Percentiles rank a stretch among this genome's conserved stretches.
phyloP scores from a whole-genome alignment of 1,284 basidiomycete genomes.

The Porodaedalea pini region DNA sequence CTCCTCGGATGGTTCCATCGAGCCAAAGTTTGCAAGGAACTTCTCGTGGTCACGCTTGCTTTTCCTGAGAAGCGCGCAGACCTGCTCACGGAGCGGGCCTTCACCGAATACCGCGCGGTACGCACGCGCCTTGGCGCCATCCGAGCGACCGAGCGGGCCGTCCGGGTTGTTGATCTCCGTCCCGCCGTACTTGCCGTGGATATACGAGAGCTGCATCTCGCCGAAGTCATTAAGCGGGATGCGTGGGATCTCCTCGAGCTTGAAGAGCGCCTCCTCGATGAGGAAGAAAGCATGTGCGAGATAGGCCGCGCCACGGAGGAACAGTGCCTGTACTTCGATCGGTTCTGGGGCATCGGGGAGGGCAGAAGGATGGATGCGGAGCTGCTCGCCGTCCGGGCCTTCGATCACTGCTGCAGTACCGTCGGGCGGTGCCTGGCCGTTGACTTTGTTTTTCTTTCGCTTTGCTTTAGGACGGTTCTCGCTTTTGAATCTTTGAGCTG shows the following conservation, averaged over 20 bases:
- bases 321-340: slow-evolving; percentile 76
- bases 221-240: slow-evolving; percentile 54
- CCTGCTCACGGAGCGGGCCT: slow-evolving; percentile 50
- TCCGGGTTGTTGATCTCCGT: slow-evolving; percentile 73
- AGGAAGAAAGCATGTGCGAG: slow-evolving; percentile 70
- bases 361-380: slow-evolving; percentile 60
- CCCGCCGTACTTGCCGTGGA: slow-evolving; percentile 70
- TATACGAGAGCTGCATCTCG: slow-evolving; percentile 68
- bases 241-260: slow-evolving; percentile 64
- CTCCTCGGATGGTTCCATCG: slow-evolving; percentile 44
- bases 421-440: slow-evolving; percentile 60
- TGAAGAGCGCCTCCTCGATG: slow-evolving; percentile 65
- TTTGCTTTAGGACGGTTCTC: slow-evolving; percentile 43
- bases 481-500: slow-evolving; percentile 33
- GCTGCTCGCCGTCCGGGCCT: slow-evolving; percentile 47
- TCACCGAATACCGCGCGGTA: slow-evolving; percentile 58
- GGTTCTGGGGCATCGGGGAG: slow-evolving; percentile 73
- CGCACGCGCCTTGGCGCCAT: slow-evolving; percentile 55
- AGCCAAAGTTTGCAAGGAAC: slow-evolving; percentile 77
- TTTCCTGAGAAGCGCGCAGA: slow-evolving; percentile 58
- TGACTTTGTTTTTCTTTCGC: slow-evolving; percentile 42
- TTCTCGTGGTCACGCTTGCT: slow-evolving; percentile 75
- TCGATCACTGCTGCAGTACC: slow-evolving; percentile 52
- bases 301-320: slow-evolving; percentile 74
- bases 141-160: slow-evolving; percentile 60